Evolutionary conservation across 371 early-diverging fungal species (phyloP), one percentile per base, ranked within the genome.

Genomic region (Mucor saturninus): DNA sequence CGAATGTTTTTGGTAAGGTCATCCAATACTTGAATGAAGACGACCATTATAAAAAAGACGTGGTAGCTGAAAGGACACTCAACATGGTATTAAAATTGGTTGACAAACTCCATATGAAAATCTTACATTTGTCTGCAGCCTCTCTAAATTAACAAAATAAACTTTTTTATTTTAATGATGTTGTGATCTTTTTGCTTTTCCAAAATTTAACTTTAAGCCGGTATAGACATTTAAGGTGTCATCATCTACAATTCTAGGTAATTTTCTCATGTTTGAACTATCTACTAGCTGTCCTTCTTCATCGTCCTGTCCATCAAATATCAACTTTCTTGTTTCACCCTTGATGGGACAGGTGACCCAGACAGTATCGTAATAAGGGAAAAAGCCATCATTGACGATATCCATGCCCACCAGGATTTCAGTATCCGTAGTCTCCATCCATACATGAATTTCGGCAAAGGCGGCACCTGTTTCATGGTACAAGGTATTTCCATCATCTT

Each of bases 311-410:
- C 45, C 66, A 43, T 62, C 68, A 62, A 68, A 68, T 5, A 80
- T 62, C 13, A 75, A 37, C 32, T 73, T 65, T 31, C 73, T 57
- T 26, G 72, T 72, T 62, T 84, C 83, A 8, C 72, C 69, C 4
- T 69, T 76, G 42, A 73, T 67, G 10, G 78, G 81, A 54, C 83
- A 78, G 28, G 73, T 71, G 14, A 76, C 72, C 72, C 73, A 75
- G 5, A 77, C 39, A 3, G 72, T 72, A 42, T 75, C 68, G 46
- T 76, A 79, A 28, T 76, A 70, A 5, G 79, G 79, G 49, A 73
- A 69, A 40, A 70, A 79, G 0, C 73, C 71, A 43, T 73, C 76
- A 39, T 75, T 54, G 2, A 67, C 48, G 21, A 74, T 67, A 1
- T 74, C 68, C 9, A 74, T 48, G 2, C 76, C 79, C 5, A 75